Evolutionary conservation across 352 stramenopile species (phyloP).

Genomic region (Phytophthora brassicae): DNA sequence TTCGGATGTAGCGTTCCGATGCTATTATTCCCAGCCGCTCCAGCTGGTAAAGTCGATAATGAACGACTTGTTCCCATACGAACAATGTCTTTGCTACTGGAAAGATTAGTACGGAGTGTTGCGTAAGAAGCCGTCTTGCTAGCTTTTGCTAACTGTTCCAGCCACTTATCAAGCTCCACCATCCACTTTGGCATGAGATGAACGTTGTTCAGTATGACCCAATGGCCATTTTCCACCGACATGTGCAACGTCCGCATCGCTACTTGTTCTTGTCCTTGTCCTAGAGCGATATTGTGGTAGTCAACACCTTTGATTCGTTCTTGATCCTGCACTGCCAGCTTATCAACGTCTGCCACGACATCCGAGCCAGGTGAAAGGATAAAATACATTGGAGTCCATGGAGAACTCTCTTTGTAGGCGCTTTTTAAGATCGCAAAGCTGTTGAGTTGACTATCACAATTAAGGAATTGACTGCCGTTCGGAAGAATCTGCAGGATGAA

Average conservation of each 20-base stretch:
- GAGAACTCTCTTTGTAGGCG: slow-evolving; percentile 92
- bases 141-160: slow-evolving; percentile 79
- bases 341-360: slow-evolving; percentile 95
- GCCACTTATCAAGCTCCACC: slow-evolving; percentile 90
- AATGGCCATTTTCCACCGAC: slow-evolving; percentile 91
- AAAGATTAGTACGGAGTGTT: slow-evolving; percentile 24
- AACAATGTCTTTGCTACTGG: slow-evolving; percentile 21
- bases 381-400: slow-evolving; percentile 97
- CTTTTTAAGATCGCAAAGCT: slow-evolving; percentile 94
- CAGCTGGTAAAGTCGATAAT: slow-evolving; percentile 10
- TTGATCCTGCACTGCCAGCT: slow-evolving; percentile 90
- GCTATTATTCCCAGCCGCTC: slow-evolving; percentile 2
- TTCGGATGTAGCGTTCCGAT: slow-evolving; percentile 58
- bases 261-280: slow-evolving; percentile 92
- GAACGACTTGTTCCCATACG: slow-evolving; percentile 28
- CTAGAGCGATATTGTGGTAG: slow-evolving; percentile 96
- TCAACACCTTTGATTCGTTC: slow-evolving; percentile 93
- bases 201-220: slow-evolving; percentile 95
- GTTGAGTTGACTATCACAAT: slow-evolving; percentile 91
- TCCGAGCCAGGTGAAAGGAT: slow-evolving; percentile 96
- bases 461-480: slow-evolving; percentile 77
- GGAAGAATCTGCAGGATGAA: slow-evolving; percentile 90
- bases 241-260: slow-evolving; percentile 89
- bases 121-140: slow-evolving; percentile 57
- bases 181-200: slow-evolving; percentile 95